Conservation (phyloP, 2,329 filamentous ascomycete species). For the Penicillium palitans region DNA sequence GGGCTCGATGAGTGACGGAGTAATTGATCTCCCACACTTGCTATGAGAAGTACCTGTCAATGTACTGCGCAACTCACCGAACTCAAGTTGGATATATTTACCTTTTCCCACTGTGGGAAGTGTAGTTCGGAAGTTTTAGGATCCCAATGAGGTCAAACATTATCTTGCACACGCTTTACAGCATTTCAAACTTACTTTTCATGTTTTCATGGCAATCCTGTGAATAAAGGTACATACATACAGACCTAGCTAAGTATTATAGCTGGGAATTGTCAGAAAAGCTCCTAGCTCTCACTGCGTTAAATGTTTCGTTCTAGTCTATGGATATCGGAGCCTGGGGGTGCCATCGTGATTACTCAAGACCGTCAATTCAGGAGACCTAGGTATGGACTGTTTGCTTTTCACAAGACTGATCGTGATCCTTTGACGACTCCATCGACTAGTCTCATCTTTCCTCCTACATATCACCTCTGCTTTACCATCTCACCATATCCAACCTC, state of each 20-base stretch:
- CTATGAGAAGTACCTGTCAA: neutral
- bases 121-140: neutral
- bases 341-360: neutral
- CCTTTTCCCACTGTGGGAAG: neutral
- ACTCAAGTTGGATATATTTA: neutral
- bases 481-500: neutral
- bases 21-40: neutral
- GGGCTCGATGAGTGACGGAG: too few relatives aligned
- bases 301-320: neutral
- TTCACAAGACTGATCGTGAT: neutral
- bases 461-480: neutral
- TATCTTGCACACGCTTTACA: neutral
- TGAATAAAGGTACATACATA: neutral
- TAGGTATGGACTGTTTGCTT: neutral
- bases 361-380: neutral
- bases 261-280: neutral
- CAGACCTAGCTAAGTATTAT: neutral
- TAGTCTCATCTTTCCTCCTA: too few relatives aligned
- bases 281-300: too few relatives aligned
- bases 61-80: neutral
- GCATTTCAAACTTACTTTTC: neutral
- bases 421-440: neutral
- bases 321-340: neutral
- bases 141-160: neutral
- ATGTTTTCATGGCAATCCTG: neutral